A percentile compares a stretch with the other conserved stretches of the same genome.
Conservation (phyloP, 1,284 basidiomycete genomes). For the Athelia sp. region DNA sequence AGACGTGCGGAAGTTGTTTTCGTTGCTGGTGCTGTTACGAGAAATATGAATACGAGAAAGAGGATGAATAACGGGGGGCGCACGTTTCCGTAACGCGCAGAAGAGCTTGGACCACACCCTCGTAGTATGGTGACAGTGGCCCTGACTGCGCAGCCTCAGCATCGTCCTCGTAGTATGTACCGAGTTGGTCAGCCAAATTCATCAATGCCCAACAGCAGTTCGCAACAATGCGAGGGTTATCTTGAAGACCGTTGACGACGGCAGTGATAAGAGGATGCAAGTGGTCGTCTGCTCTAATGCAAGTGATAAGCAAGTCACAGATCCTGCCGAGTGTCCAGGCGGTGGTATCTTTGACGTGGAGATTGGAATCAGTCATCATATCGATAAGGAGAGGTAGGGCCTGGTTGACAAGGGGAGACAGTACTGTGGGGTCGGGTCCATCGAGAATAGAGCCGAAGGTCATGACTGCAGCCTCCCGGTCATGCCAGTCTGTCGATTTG, state of each 20-base stretch:
- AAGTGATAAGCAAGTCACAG: conserved; percentile 84
- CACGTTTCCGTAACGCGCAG: conserved; percentile 84
- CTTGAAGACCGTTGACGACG: conserved; percentile 78
- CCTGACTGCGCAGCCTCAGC: conserved; percentile 39
- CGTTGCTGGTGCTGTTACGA: conserved; percentile 69
- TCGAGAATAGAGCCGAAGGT: conserved; percentile 97
- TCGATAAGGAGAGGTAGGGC: conserved; percentile 92
- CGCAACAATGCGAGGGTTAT: conserved; percentile 83
- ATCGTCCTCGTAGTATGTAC: conserved; percentile 56
- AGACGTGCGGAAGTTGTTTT: conserved; percentile 90
- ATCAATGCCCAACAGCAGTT: conserved; percentile 97
- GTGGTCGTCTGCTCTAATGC: conserved; percentile 89
- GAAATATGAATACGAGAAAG: not conserved
- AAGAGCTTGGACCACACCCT: conserved; percentile 80
- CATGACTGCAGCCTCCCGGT: conserved; percentile 97
- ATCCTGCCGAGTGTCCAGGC: conserved; percentile 98
- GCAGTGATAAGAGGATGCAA: conserved; percentile 82
- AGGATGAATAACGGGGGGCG: conserved; percentile 18
- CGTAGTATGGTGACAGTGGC: conserved; percentile 86
- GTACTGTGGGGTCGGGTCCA: conserved; percentile 83
- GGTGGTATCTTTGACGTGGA: conserved; percentile 93
- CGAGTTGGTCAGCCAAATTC: conserved; percentile 88
- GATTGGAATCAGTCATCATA: conserved; percentile 88
- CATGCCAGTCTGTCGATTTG: conserved; percentile 88
- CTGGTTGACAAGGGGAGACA: conserved; percentile 91